Evolutionary conservation across 2,329 filamentous ascomycete genomes (phyloP).

Genomic region (Colletotrichum somersetense): DNA sequence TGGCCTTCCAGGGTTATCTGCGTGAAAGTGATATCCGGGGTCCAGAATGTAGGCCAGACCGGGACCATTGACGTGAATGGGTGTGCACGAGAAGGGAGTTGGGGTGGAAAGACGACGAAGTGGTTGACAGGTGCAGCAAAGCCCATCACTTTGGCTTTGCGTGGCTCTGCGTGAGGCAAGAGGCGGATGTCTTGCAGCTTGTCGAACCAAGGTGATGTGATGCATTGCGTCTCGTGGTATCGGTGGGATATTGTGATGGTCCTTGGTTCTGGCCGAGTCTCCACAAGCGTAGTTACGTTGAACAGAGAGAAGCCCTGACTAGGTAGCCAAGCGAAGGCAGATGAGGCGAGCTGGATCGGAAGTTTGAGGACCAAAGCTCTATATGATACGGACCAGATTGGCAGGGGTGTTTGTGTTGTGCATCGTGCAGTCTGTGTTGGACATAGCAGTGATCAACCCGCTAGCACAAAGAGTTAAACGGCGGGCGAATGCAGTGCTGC

Average conservation of each 20-base stretch:
- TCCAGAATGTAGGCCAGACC: constrained; percentile 27
- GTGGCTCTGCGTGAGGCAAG: constrained; percentile 15
- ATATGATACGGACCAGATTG: constrained; percentile 35
- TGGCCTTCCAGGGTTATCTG: constrained; percentile 22
- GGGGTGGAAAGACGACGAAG: constrained; percentile 1
- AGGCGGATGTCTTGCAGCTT: neutral
- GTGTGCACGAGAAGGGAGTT: constrained; percentile 35
- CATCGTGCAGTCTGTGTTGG: constrained; percentile 16
- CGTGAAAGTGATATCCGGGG: constrained; percentile 31
- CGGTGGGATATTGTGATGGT: constrained; percentile 35
- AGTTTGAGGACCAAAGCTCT: constrained; percentile 13
- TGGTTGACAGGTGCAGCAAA: constrained; percentile 17
- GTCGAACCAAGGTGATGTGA: constrained; percentile 23
- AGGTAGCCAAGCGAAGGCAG: neutral
- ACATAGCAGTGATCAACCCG: constrained; percentile 30
- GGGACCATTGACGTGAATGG: constrained; percentile 18
- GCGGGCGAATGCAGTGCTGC: constrained; percentile 35
- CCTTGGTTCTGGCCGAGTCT: constrained; percentile 10
- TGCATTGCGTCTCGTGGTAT: constrained; percentile 16
- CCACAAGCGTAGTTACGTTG: constrained; percentile 22
- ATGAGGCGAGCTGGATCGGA: constrained; percentile 9
- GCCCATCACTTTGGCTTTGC: constrained; percentile 3
- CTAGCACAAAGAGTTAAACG: constrained; percentile 20
- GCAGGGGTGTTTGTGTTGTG: constrained; percentile 36
- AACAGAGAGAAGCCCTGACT: neutral